Base-by-base conservation (phyloP, 2,329 filamentous ascomycete genomes). In the Pezicula radicicola region DNA sequence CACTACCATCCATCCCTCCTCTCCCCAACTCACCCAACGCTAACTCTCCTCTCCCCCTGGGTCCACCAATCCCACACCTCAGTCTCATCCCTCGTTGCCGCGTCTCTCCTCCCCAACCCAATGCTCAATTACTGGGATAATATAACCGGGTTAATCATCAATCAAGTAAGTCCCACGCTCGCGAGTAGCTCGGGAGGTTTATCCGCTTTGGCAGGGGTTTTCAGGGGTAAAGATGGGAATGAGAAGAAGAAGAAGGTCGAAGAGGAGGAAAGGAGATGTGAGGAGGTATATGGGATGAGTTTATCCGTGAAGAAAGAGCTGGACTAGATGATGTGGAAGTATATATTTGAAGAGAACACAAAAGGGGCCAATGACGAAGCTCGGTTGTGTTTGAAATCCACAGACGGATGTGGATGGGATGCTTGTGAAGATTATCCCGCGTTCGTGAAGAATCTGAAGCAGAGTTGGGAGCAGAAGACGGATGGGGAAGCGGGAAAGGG, bases 21-120 rank as follows among this genome's bases (percentile, higher is more conserved):
- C 16, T 56, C 40, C 19, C 53, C 60, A 61, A 43, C 62, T 53
- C 21, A 62, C 59, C 51, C 57, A 40, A 49, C 63, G 60, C 6
- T 72, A 54, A 59, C 63, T 58, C 40, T 70, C 37, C 58, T 65
- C 61, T 65, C 45, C 62, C 55, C 61, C 51, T 78, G 69, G 67
- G 72, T 77, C 3, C 68, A 73, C 48, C 66, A 67, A 44, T 58
- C 64, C 3, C 48, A 55, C 28, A 52, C 56, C 28, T 49, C 48
- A 2, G 48, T 51, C 15, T 44, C 47, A 1, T 48, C 56, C 3
- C 53, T 63, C 2, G 39, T 46, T 15, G 27, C 49, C 2, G 60
- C 59, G 1, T 50, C 54, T 8, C 39, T 50, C 13, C 53, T 66
- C 8, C 63, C 62, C 2, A 55, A 63, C 30, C 46, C 48, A 1